These are phyloP conservation scores for Globisporangium nunn DNA, from an alignment of 352 stramenopile genomes.

Conservation along the genomic window DNA sequence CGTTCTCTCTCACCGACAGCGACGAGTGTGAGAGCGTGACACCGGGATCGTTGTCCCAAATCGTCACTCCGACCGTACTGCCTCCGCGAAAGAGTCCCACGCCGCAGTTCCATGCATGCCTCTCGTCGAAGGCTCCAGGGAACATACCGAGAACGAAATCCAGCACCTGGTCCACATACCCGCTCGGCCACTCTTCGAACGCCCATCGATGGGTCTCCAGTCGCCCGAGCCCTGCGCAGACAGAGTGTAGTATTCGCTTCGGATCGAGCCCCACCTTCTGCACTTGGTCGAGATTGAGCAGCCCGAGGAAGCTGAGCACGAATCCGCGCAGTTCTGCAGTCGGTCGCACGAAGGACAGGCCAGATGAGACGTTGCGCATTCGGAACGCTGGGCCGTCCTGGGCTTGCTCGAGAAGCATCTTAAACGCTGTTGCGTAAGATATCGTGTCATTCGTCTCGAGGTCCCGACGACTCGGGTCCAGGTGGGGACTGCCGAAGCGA, in stretches of 20 bases:
- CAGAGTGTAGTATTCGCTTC: constrained; percentile 27
- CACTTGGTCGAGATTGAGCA: constrained; percentile 52
- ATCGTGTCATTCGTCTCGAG: neutral
- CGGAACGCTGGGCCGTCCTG: constrained; percentile 16
- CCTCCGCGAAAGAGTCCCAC: constrained; percentile 31
- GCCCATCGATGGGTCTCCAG: constrained; percentile 56
- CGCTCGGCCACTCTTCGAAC: constrained; percentile 45
- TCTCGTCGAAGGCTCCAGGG: constrained; percentile 28
- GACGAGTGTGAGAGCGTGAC: constrained; percentile 41
- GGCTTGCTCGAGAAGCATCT: constrained; percentile 19
- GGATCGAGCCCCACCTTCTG: constrained; percentile 29
- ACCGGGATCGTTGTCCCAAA: constrained; percentile 77
- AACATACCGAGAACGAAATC: constrained; percentile 45
- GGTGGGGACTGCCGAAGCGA: constrained; percentile 26
- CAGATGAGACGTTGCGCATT: constrained; percentile 9
- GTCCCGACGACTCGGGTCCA: constrained; percentile 21
- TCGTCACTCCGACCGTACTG: constrained; percentile 42
- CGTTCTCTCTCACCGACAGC: constrained; percentile 31
- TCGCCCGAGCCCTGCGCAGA: constrained; percentile 47
- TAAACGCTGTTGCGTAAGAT: neutral
- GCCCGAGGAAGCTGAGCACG: constrained; percentile 52
- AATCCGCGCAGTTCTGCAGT: constrained; percentile 43
- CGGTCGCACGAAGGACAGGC: constrained; percentile 24
- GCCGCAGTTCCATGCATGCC: constrained; percentile 68
- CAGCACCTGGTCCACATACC: constrained; percentile 38